These are phyloP conservation scores for Penicillium freii DNA, from an alignment of 2,329 filamentous ascomycete genomes.

Conservation along the genomic window DNA sequence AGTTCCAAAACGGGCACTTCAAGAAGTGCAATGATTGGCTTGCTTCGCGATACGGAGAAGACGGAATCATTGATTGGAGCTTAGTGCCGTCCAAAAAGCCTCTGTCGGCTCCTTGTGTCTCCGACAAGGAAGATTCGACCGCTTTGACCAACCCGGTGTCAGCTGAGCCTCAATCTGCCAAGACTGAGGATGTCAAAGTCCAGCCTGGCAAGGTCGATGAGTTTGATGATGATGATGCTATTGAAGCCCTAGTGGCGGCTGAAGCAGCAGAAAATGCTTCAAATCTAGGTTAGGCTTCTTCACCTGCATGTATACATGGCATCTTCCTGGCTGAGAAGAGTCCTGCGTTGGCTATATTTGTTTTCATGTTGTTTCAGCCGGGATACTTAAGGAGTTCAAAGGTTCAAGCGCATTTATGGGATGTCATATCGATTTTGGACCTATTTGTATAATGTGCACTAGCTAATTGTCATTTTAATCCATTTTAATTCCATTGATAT, in stretches of 20 bases:
- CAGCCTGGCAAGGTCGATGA: slow-evolving; percentile 32
- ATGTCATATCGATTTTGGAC: not conserved
- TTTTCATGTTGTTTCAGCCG: not conserved
- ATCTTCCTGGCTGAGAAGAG: not conserved
- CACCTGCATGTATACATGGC: not conserved
- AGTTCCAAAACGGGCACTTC: slow-evolving; percentile 48
- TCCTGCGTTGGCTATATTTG: not conserved
- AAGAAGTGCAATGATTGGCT: slow-evolving; percentile 66
- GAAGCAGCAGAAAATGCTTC: slow-evolving; percentile 14
- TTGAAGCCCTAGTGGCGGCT: slow-evolving; percentile 41
- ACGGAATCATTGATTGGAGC: slow-evolving; percentile 82
- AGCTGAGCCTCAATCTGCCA: slow-evolving; percentile 1
- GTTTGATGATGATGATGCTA: slow-evolving; percentile 45
- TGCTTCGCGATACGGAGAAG: slow-evolving; percentile 70
- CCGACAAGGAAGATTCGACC: slow-evolving; percentile 27
- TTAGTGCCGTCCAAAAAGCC: slow-evolving; percentile 42
- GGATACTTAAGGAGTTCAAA: not conserved
- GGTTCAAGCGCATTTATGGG: not conserved
- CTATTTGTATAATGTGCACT: not conserved
- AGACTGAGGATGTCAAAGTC: slow-evolving; percentile 11
- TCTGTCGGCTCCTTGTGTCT: slow-evolving; percentile 12
- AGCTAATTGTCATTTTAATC: not conserved
- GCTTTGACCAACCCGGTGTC: slow-evolving; percentile 11
- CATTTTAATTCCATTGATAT: too few relatives aligned
- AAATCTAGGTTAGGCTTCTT: not conserved